phyloP scores from a whole-genome alignment of 2,329 filamentous ascomycete genomes.

The Westerdykella ornata region DNA sequence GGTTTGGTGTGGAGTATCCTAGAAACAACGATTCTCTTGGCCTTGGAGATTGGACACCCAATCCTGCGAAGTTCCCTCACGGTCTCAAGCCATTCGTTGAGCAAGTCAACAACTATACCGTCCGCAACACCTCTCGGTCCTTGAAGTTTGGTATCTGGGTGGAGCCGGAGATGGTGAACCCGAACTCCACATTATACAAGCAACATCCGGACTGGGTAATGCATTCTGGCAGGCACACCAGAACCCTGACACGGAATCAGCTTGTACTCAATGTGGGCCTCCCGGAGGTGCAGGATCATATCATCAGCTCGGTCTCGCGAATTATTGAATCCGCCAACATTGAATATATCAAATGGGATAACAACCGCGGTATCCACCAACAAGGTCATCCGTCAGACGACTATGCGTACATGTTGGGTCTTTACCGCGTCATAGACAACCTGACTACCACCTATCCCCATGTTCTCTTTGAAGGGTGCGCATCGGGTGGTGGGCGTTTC shows the following conservation, averaged over 20 bases:
- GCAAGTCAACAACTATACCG: conserved; percentile 46
- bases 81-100: conserved; percentile 50
- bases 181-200: conserved; percentile 54
- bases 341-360: conserved; percentile 61
- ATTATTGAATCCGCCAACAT: conserved; percentile 51
- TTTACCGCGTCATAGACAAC: conserved; percentile 57
- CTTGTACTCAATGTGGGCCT: conserved; percentile 57
- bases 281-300: conserved; percentile 56
- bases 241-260: conserved; percentile 52
- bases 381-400: conserved; percentile 47
- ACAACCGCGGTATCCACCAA: conserved; percentile 60
- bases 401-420: conserved; percentile 57
- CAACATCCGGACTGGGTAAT: conserved; percentile 60
- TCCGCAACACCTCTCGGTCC: conserved; percentile 43
- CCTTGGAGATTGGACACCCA: conserved; percentile 58
- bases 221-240: conserved; percentile 51
- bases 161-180: conserved; percentile 63
- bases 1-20: conserved; percentile 59
- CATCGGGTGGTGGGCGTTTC: conserved; percentile 58
- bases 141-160: conserved; percentile 61
- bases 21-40: conserved; percentile 53
- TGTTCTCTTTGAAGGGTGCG: conserved; percentile 61
- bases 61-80: conserved; percentile 53
- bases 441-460: conserved; percentile 55
- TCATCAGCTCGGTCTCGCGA: conserved; percentile 51